Base-by-base conservation (phyloP, 164 flowering plant species). In the Aristolochia contorta region DNA sequence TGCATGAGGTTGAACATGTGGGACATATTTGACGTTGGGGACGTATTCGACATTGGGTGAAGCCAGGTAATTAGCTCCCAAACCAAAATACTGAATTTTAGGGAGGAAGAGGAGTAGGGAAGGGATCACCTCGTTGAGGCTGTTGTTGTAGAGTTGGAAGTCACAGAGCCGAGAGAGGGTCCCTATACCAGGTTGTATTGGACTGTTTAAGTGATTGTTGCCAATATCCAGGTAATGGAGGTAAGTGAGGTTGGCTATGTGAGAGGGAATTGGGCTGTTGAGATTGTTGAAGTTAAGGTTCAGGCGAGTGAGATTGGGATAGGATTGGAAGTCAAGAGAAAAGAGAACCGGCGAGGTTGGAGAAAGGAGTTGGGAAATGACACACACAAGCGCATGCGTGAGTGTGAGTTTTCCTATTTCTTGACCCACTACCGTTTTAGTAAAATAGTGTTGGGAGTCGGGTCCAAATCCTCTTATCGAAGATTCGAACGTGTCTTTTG, bases 161-260 rank as follows among this genome's bases (percentile, higher is more conserved):
- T 32, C 16, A 3, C 16, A 57, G 10, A 79, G 75, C 50, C 61
- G 57, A 16, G 62, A 47, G 16, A 80, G 55, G 54, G 47, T 48
- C 25, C 78, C 79, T 19, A 80, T 67, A 53, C 66, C 71, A 7
- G 63, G 32, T 4, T 81, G 79, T 15, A 80, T 62, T 8, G 51
- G 14, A 4, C 47, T 61, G 0, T 47, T 23, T 57, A 81, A 71
- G 24, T 32, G 16, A 51, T 82, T 82, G 66, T 20, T 56, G 27
- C 74, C 56, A 50, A 82, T 56, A 60, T 79, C 80, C 62, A 82
- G 69, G 61, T 45, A 33, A 18, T 66, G 69, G 70, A 80, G 74
- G 48, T 61, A 69, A 14, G 75, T 59, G 50, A 62, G 65, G 5
- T 27, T 27, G 16, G 58, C 54, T 23, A 62, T 62, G 47, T 41